Percentiles rank a stretch among this genome's conserved stretches.
These are phyloP conservation scores for Boletus vinaceobasis DNA, from an alignment of 768 basidiomycete genomes.

Conservation along the genomic window DNA sequence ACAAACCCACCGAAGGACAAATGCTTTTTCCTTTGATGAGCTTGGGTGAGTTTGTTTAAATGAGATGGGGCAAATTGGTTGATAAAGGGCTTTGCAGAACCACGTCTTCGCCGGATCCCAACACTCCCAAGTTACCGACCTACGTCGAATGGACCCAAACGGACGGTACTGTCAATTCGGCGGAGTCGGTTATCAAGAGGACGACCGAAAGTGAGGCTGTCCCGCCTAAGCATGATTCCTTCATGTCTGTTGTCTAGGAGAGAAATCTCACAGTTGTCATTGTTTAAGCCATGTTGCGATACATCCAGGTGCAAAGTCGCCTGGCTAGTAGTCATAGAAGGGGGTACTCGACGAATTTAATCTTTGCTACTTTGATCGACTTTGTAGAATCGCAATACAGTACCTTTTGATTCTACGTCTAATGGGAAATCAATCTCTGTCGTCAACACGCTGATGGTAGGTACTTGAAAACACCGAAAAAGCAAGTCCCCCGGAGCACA, in stretches of 20 bases:
- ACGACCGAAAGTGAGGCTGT: neutral
- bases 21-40: slow-evolving; percentile 18
- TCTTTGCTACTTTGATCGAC: neutral
- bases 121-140: slow-evolving; percentile 14
- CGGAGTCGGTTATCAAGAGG: slow-evolving; percentile 6
- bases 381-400: slow-evolving; percentile 4
- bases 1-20: slow-evolving; percentile 8
- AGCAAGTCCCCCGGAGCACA: neutral
- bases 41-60: slow-evolving; percentile 11
- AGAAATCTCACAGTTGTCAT: neutral
- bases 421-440: neutral
- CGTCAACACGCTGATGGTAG: neutral
- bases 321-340: neutral
- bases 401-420: slow-evolving; percentile 12
- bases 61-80: neutral
- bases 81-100: slow-evolving; percentile 8
- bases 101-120: slow-evolving; percentile 6
- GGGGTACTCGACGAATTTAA: neutral
- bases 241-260: slow-evolving; percentile 11
- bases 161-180: slow-evolving; percentile 1
- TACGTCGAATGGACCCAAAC: slow-evolving; percentile 11
- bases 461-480: neutral
- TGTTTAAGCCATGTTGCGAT: neutral
- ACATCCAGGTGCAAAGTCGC: neutral
- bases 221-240: neutral